Evolutionary conservation across 2,329 filamentous ascomycete genomes (phyloP).

Genomic region (Emmonsiellopsis sp.): DNA sequence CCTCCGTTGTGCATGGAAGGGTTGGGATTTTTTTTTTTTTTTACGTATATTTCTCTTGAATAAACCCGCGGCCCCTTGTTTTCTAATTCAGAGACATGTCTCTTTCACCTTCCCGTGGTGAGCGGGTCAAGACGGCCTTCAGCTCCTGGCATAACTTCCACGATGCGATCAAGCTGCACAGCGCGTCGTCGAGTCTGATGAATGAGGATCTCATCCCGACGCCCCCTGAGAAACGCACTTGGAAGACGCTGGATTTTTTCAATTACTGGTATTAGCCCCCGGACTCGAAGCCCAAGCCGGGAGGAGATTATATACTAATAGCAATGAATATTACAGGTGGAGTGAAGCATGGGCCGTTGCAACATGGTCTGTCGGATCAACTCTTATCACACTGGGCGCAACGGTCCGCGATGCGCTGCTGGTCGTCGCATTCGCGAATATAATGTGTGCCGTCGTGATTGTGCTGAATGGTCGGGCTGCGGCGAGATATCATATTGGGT

Average conservation of each 20-base stretch:
- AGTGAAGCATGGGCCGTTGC: constrained; percentile 17
- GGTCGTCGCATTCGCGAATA: constrained; percentile 16
- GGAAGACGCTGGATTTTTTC: constrained; percentile 17
- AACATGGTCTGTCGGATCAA: constrained; percentile 16
- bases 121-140: constrained; percentile 8
- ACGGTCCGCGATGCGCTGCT: constrained; percentile 15
- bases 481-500: constrained; percentile 14
- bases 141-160: constrained; percentile 12
- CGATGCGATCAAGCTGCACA: constrained; percentile 10
- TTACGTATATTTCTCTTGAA: too few relatives aligned
- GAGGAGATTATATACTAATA: neutral
- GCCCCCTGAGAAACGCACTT: constrained; percentile 14
- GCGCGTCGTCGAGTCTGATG: constrained; percentile 14
- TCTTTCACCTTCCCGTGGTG: neutral
- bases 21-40: too few relatives aligned
- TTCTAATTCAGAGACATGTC: too few relatives aligned
- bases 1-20: too few relatives aligned
- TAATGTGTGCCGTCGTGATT: constrained; percentile 15
- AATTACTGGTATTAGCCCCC: constrained; percentile 13
- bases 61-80: too few relatives aligned
- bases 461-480: constrained; percentile 14
- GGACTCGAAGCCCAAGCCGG: neutral
- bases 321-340: constrained; percentile 10
- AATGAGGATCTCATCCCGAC: constrained; percentile 18
- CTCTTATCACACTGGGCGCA: constrained; percentile 15